Evolutionary conservation across 2,329 filamentous ascomycete genomes (phyloP).

Genomic region (Cladobotryum protrusum): DNA sequence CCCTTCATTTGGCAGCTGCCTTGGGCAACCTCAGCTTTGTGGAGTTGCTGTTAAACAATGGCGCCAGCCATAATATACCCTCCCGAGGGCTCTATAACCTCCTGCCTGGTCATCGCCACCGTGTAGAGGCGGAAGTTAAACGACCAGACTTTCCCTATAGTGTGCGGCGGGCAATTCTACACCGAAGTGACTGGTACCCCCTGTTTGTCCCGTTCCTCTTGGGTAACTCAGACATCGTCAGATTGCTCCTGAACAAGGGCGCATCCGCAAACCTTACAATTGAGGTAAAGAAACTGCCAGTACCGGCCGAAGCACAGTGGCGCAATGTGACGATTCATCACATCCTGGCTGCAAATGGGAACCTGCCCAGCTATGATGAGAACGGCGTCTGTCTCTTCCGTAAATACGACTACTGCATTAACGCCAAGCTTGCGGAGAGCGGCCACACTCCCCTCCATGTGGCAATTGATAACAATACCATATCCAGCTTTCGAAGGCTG

Average conservation of each 20-base stretch:
- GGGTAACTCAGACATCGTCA: background rate
- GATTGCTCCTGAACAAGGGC: background rate
- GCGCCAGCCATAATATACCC: background rate
- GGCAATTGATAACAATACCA: background rate
- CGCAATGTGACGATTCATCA: slow-evolving; percentile 6
- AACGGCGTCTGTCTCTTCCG: background rate
- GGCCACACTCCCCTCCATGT: background rate
- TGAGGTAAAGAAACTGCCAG: background rate
- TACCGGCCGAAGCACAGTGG: background rate
- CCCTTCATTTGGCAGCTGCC: background rate
- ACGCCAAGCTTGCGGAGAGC: background rate
- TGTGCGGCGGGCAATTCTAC: background rate
- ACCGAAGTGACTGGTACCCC: background rate
- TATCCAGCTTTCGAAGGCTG: background rate
- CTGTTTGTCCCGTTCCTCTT: slow-evolving; percentile 7
- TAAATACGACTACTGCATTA: background rate
- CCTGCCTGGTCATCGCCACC: background rate
- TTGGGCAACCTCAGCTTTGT: background rate
- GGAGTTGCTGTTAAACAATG: background rate
- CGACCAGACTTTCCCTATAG: background rate
- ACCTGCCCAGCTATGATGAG: background rate
- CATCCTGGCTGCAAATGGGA: slow-evolving; percentile 1
- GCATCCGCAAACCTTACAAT: slow-evolving; percentile 2
- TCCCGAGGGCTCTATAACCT: background rate
- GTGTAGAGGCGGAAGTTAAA: no score